Base-by-base conservation (phyloP, 768 basidiomycete genomes). In the Trametes cinnabarina region DNA sequence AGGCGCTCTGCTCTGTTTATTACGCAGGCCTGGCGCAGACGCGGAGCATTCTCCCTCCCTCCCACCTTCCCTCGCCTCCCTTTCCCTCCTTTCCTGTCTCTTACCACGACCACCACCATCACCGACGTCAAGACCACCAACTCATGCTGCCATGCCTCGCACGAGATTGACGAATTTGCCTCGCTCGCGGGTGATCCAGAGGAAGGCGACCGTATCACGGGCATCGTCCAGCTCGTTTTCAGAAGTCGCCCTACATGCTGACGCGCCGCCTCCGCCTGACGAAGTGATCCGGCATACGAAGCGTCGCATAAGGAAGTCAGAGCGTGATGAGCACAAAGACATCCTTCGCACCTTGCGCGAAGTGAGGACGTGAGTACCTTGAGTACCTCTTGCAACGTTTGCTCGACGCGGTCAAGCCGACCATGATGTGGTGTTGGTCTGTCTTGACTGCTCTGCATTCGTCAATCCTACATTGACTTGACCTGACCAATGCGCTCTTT, bases 311-410 rank as follows among this genome's bases (percentile, higher is more conserved):
- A 34, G 25, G 32, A 79, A 78, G 68, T 74, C 76, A 2, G 77
- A 79, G 58, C 71, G 75, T 35, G 76, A 77, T 51, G 77, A 78
- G 65, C 71, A 73, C 39, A 71, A 73, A 60, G 72, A 75, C 52
- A 63, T 79, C 20, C 72, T 73, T 20, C 60, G 56, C n/a, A 62
- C 67, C 2, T 47, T 79, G 22, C 77, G 74, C 2, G 71, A 69
- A 8, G 68, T 69, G 35, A 75, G 73, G 62, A 72, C 70, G 76
- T 77, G 56, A 54, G 75, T 69, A 4, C 15, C 23, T 41, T 26
- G 47, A 20, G 20, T 28, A 20, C 19, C 17, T 46, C 41, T n/a
- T 23, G 4, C 34, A 12, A 7, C 30, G 6, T 32, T 32, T 32
- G 7, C 12, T 6, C 30, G 30, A 32, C 30, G 30, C n/a, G n/a